Base-by-base conservation (phyloP, 352 stramenopile genomes). In the Thalassiosira oceanica region DNA sequence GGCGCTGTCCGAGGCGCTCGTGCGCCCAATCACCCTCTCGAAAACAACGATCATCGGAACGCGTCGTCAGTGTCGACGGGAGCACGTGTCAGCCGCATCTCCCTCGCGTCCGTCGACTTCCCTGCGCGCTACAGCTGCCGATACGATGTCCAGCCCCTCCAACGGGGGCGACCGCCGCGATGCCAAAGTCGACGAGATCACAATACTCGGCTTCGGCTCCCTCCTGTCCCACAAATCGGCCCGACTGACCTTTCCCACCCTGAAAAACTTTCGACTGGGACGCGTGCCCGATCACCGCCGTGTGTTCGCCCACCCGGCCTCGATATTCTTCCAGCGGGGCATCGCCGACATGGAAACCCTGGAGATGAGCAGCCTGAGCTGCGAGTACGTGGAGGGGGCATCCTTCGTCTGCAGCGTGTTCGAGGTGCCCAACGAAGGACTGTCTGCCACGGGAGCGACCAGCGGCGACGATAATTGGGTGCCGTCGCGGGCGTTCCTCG, bases 241-340 rank as follows among this genome's bases (percentile, higher is more conserved):
- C 33, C 83, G 90, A 36, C 88, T 87, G 42, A 97, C 93, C 23
- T 97, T 97, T 29, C 88, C 92, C 1, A 68, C 85, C 20, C 76
- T 97, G 27, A 49, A 69, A 39, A 92, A 95, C 81, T 97, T 97
- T 74, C 91, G 92, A 23, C 69, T 97, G 10, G 93, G 83, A 16
- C 70, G 83, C 18, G 87, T 97, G 44, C 69, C 72, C 8, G 74
- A 93, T 79, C 96, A 92, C 71, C 90, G 92, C 23, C 89, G 93
- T 36, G 89, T 97, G 42, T 97, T 97, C 78, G 85, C 84, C 27
- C 93, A 97, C 61, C 90, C 93, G 0, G 92, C 93, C 39, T 96
- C 93, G 8, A 94, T 97, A 51, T 97, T 97, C 74, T 96, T 97
- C 67, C 71, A 96, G 64, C 82, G 91, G 1, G 84, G 87, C 11